phyloP scores from a whole-genome alignment of 345 rosid species.

The Sonneratia caseolaris region DNA sequence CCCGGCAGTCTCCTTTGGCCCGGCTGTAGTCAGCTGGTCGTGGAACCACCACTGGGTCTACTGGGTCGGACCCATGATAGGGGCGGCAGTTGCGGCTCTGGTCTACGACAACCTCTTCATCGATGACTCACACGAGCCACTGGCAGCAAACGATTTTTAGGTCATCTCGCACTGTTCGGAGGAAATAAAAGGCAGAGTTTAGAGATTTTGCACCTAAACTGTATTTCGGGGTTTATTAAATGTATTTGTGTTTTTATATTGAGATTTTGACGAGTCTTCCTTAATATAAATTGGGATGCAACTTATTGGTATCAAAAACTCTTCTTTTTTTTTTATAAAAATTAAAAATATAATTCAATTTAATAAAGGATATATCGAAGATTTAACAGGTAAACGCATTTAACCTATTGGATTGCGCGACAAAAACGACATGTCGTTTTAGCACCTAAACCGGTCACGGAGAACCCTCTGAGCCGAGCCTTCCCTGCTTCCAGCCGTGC shows the following conservation, averaged over 20 bases:
- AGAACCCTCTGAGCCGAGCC: neutral
- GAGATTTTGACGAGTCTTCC: too few species aligned
- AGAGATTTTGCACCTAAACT: too few species aligned
- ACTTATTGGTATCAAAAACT: too few species aligned
- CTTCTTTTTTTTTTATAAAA: too few species aligned
- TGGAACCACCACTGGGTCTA: slow-evolving; percentile 56
- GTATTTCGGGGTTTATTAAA: too few species aligned
- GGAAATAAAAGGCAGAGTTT: neutral
- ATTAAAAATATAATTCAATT: too few species aligned
- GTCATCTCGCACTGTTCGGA: neutral
- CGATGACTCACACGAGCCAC: slow-evolving; percentile 29
- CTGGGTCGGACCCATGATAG: slow-evolving; percentile 51
- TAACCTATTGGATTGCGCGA: too few species aligned
- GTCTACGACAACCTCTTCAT: slow-evolving; percentile 43
- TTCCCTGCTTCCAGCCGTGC: neutral
- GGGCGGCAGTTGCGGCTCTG: slow-evolving; percentile 44
- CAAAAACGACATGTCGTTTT: neutral
- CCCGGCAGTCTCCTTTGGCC: slow-evolving; percentile 61
- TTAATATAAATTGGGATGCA: too few species aligned
- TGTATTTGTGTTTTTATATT: too few species aligned
- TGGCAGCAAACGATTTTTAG: slow-evolving; percentile 20
- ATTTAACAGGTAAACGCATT: too few species aligned
- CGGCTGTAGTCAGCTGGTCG: slow-evolving; percentile 55
- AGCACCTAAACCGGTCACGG: slow-evolving; percentile 1
- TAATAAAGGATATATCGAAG: too few species aligned